Evolutionary conservation across 305 asterid genomes (phyloP).

Genomic region (Solanum hybrid): DNA sequence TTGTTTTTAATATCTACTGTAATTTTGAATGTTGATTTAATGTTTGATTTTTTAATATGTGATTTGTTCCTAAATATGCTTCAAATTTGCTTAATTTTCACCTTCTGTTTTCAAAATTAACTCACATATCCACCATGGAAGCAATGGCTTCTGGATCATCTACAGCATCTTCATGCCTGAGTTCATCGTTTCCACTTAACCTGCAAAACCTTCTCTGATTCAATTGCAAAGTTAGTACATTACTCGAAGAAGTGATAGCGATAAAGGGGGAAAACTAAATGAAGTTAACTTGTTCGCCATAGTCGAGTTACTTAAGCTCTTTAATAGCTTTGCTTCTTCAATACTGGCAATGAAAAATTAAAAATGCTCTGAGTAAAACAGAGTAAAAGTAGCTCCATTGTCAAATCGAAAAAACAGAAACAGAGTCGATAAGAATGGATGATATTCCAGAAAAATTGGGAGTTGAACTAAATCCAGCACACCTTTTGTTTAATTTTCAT

Average conservation of each 20-base stretch:
- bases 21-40: neutral
- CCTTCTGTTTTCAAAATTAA: neutral
- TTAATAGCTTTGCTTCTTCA: slow-evolving; percentile 15
- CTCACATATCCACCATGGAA: slow-evolving; percentile 49
- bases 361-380: neutral
- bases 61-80: neutral
- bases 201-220: slow-evolving; percentile 10
- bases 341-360: slow-evolving; percentile 9
- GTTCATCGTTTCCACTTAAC: slow-evolving; percentile 11
- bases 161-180: slow-evolving; percentile 23
- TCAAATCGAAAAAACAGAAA: neutral
- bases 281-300: slow-evolving; percentile 22
- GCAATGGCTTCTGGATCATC: slow-evolving; percentile 44
- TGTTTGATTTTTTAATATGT: neutral
- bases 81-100: neutral
- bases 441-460: neutral
- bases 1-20: neutral
- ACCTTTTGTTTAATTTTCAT: neutral
- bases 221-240: neutral
- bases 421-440: neutral
- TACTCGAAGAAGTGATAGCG: neutral
- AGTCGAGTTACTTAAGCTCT: slow-evolving; percentile 22
- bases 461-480: neutral
- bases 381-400: neutral
- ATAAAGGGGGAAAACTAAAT: neutral